These are phyloP conservation scores for Nigrograna mackinnonii DNA, from an alignment of 2,329 filamentous ascomycete species.

Conservation along the genomic window DNA sequence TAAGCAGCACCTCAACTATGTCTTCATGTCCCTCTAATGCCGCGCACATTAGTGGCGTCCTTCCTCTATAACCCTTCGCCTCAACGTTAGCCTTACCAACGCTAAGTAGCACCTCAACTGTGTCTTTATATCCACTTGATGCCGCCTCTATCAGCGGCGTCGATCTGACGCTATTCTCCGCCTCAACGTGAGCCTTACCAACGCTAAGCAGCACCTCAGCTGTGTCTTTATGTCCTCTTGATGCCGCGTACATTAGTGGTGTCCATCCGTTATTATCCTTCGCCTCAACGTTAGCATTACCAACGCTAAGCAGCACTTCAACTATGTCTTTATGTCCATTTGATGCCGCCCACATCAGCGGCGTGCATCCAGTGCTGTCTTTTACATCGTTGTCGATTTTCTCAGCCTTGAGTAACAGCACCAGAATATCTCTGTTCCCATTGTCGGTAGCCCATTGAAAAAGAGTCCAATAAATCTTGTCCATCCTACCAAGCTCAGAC, in stretches of 20 bases:
- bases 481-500: no score
- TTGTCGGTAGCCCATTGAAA: background rate
- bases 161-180: conserved; percentile 1
- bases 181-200: conserved; percentile 7
- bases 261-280: no score
- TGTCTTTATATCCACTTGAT: background rate
- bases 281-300: no score
- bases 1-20: conserved; percentile 6
- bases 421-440: background rate
- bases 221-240: conserved; percentile 2
- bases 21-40: conserved; percentile 4
- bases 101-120: conserved; percentile 3
- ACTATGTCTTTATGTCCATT: conserved; percentile 4
- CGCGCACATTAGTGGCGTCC: conserved; percentile 6
- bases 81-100: background rate
- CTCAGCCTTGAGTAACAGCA: conserved; percentile 6
- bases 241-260: no score
- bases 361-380: conserved; percentile 3
- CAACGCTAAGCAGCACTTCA: conserved; percentile 5
- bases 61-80: background rate
- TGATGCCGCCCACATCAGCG: conserved; percentile 4
- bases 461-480: background rate
- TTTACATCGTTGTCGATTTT: background rate
- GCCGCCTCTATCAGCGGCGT: background rate
- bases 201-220: background rate